Conservation (phyloP, 495 filamentous ascomycete genomes). For the Penicillium chermesinum region DNA sequence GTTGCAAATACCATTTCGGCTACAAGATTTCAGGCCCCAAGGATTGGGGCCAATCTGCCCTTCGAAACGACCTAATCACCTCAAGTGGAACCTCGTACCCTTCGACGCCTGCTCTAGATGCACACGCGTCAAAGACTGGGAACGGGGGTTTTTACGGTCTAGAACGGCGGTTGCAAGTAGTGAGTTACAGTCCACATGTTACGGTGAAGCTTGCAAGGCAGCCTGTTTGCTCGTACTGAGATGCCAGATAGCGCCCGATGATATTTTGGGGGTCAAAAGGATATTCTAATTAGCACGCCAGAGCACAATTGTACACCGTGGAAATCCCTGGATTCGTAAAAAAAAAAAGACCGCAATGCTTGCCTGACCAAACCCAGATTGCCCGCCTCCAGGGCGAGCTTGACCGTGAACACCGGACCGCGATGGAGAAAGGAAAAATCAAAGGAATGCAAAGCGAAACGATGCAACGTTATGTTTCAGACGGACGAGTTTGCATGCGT, state of each 20-base stretch:
- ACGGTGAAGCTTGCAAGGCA: not conserved
- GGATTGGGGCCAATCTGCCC: not conserved
- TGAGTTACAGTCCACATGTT: too few relatives aligned
- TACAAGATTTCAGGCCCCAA: not conserved
- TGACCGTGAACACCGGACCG: not conserved
- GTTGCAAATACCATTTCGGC: too few relatives aligned
- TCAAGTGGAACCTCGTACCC: too few relatives aligned
- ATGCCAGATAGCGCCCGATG: not conserved
- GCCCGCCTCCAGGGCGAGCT: not conserved
- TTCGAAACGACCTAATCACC: not conserved
- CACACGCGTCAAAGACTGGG: too few relatives aligned
- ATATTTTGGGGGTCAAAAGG: not conserved
- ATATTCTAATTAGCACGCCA: not conserved
- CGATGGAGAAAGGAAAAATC: not conserved
- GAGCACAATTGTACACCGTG: not conserved
- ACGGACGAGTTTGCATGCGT: too few relatives aligned
- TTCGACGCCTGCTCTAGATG: too few relatives aligned
- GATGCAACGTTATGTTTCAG: too few relatives aligned
- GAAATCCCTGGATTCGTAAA: not conserved
- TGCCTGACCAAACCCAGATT: not conserved
- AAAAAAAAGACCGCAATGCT: not conserved
- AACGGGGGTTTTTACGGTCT: too few relatives aligned
- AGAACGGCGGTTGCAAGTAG: too few relatives aligned
- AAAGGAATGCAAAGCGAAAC: too few relatives aligned
- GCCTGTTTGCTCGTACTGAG: not conserved